These are phyloP conservation scores for Thielaviopsis populi DNA, from an alignment of 2,329 filamentous ascomycete genomes.

Conservation along the genomic window DNA sequence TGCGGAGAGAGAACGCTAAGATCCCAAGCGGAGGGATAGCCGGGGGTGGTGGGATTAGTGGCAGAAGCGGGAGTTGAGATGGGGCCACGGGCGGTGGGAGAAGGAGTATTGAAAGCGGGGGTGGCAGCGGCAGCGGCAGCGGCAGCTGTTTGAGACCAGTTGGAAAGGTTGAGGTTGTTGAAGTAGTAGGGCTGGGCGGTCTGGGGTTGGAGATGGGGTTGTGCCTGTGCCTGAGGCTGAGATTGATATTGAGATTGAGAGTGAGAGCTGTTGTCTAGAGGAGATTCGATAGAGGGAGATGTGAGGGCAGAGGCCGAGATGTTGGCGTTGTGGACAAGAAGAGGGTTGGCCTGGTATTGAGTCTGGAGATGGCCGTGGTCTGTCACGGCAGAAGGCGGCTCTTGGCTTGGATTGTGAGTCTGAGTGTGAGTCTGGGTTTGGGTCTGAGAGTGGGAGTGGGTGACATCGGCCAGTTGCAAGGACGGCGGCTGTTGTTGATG, in stretches of 20 bases:
- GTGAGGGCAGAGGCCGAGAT: slow-evolving; percentile 2
- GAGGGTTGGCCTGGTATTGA: slow-evolving; percentile 3
- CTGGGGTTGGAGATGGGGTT: slow-evolving; percentile 1
- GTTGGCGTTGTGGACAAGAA: neutral
- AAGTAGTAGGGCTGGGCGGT: slow-evolving; percentile 9
- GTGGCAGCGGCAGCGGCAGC: neutral
- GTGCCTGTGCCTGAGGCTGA: slow-evolving; percentile 1
- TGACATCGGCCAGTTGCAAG: slow-evolving; percentile 2
- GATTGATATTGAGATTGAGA: neutral
- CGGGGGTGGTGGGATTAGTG: slow-evolving; percentile 1
- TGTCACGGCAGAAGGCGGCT: neutral
- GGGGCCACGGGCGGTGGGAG: neutral
- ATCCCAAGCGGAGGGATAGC: slow-evolving; percentile 10
- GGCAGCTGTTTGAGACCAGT: slow-evolving; percentile 10
- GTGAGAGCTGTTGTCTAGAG: neutral
- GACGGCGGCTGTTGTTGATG: slow-evolving; percentile 21
- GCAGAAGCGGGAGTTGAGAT: slow-evolving; percentile 5
- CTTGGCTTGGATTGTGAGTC: neutral
- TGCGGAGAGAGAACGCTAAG: slow-evolving; percentile 10
- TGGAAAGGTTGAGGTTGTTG: slow-evolving; percentile 8
- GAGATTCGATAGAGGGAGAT: neutral
- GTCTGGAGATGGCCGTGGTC: slow-evolving; percentile 10
- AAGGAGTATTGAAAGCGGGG: slow-evolving; percentile 5
- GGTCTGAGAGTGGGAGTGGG: too few relatives aligned
- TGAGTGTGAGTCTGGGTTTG: neutral